A percentile compares a stretch with the other conserved stretches of the same genome.
Conservation (phyloP, 768 basidiomycete genomes). For the Rhizopogon rudus region DNA sequence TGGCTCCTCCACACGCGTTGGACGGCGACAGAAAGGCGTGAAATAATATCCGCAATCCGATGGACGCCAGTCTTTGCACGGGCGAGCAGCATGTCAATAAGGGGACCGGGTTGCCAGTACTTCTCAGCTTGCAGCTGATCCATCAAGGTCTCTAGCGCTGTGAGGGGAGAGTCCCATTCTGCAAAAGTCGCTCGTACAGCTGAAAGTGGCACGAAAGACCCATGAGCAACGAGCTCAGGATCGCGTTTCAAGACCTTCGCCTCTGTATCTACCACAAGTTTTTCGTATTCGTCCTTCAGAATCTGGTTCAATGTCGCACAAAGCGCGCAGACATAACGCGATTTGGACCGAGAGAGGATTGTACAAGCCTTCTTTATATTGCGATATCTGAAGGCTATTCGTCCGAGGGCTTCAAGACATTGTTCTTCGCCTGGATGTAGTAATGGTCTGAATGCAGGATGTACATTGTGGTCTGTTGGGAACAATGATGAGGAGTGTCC, state of each 20-base stretch:
- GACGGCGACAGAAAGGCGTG: conserved; percentile 66
- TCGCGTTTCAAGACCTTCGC: conserved; percentile 74
- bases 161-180: conserved; percentile 85
- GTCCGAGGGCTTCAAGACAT: conserved; percentile 73
- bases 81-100: conserved; percentile 74
- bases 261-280: conserved; percentile 75
- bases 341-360: conserved; percentile 49
- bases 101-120: conserved; percentile 60
- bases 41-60: conserved; percentile 66
- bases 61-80: conserved; percentile 77
- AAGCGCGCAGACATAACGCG: conserved; percentile 77
- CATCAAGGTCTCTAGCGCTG: conserved; percentile 61
- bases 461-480: conserved; percentile 48
- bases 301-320: conserved; percentile 70
- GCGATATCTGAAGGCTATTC: conserved; percentile 70
- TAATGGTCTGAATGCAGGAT: conserved; percentile 61
- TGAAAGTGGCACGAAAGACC: conserved; percentile 83
- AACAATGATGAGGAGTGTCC: conserved; percentile 89
- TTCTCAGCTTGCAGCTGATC: conserved; percentile 52
- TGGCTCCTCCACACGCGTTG: conserved; percentile 83
- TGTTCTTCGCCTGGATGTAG: conserved; percentile 89
- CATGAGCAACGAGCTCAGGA: conserved; percentile 68
- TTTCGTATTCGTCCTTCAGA: conserved; percentile 76
- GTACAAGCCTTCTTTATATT: conserved; percentile 58
- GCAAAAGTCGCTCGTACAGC: conserved; percentile 79